These are phyloP conservation scores for Gossypium australe DNA, from an alignment of 345 rosid genomes.

Conservation along the genomic window DNA sequence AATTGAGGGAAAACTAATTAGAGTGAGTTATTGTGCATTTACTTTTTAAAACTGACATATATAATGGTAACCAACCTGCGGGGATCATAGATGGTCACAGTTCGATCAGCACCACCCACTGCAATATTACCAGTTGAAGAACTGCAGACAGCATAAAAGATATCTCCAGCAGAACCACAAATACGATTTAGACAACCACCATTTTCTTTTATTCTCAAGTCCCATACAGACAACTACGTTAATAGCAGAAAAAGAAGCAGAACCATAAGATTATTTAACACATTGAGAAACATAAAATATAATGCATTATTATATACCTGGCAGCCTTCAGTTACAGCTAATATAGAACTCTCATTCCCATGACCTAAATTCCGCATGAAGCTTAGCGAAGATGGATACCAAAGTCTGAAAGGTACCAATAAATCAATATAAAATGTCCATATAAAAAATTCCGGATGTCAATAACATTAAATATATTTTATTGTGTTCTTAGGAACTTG, in stretches of 20 bases:
- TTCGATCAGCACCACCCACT: conserved; percentile 66
- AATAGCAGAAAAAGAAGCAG: conserved; percentile 18
- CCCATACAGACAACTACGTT: conserved; percentile 54
- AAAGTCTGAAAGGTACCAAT: conserved; percentile 40
- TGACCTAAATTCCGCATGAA: conserved; percentile 37
- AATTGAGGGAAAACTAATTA: background rate
- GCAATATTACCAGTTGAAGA: conserved; percentile 51
- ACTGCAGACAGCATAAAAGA: conserved; percentile 48
- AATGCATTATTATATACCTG: conserved; percentile 34
- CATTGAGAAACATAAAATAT: background rate
- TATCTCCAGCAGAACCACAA: conserved; percentile 56
- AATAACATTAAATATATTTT: background rate
- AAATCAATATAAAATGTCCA: conserved; percentile 9
- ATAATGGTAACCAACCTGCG: conserved; percentile 43
- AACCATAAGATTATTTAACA: conserved; percentile 14
- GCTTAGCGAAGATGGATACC: conserved; percentile 58
- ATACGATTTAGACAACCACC: conserved; percentile 57
- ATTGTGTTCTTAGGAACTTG: background rate
- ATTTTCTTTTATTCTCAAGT: conserved; percentile 63
- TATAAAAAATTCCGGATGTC: background rate
- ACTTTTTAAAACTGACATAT: background rate
- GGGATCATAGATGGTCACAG: conserved; percentile 66
- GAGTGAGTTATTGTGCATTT: background rate
- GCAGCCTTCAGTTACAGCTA: conserved; percentile 62
- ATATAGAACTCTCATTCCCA: conserved; percentile 37